phyloP scores from a whole-genome alignment of 352 stramenopile genomes.

The Globisporangium takayamanum region DNA sequence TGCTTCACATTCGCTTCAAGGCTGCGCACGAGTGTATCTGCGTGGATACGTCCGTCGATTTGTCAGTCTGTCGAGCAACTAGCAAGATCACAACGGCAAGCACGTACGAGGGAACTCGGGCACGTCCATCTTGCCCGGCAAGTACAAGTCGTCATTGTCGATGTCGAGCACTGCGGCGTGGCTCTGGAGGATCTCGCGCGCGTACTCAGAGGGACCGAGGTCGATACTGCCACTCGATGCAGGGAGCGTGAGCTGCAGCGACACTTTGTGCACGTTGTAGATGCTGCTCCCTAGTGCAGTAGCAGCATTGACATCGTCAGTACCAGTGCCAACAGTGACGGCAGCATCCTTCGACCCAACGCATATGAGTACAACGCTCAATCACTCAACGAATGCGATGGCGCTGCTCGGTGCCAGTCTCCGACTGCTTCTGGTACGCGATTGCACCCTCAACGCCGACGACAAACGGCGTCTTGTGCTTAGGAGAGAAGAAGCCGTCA shows the following conservation, averaged over 20 bases:
- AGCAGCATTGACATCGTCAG: no score
- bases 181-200: conserved; percentile 38
- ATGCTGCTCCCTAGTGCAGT: conserved; percentile 44
- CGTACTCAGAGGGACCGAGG: conserved; percentile 20
- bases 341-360: no score
- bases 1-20: conserved; percentile 40
- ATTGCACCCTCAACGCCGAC: conserved; percentile 49
- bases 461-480: conserved; percentile 29
- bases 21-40: conserved; percentile 46
- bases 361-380: neutral
- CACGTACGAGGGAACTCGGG: conserved; percentile 60
- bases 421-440: conserved; percentile 38
- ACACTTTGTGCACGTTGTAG: conserved; percentile 58
- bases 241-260: conserved; percentile 28
- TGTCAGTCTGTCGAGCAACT: no score
- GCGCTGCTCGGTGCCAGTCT: conserved; percentile 33
- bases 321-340: no score
- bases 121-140: conserved; percentile 54
- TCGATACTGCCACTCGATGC: neutral
- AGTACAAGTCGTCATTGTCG: conserved; percentile 62
- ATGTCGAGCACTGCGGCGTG: conserved; percentile 54
- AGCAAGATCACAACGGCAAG: neutral
- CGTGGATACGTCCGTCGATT: neutral
- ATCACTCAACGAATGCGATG: conserved; percentile 44
- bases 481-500: conserved; percentile 27